Percentiles rank a stretch among this genome's conserved stretches.
Conservation (phyloP, 768 basidiomycete species). For the Asterophora lycoperdoides region DNA sequence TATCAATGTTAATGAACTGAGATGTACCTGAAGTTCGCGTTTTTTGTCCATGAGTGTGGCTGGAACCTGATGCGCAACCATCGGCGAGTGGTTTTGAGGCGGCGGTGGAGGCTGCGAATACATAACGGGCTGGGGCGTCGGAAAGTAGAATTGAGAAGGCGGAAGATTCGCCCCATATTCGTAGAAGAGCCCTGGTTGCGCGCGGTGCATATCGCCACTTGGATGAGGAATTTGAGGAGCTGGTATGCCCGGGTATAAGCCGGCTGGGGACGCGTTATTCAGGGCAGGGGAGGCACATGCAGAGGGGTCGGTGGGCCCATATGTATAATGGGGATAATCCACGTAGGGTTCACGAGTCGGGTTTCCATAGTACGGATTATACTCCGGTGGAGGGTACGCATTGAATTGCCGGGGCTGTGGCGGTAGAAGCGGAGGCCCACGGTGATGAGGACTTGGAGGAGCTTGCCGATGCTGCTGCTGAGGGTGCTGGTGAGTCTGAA, state of each 20-base stretch:
- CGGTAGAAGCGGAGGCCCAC: slow-evolving; percentile 33
- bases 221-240: slow-evolving; percentile 13
- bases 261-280: slow-evolving; percentile 39
- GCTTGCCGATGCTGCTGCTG: slow-evolving; percentile 19
- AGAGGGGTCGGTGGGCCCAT: slow-evolving; percentile 45
- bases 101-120: slow-evolving; percentile 44
- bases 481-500: slow-evolving; percentile 19
- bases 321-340: slow-evolving; percentile 53
- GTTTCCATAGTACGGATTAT: slow-evolving; percentile 55
- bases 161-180: slow-evolving; percentile 51
- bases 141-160: slow-evolving; percentile 59
- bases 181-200: slow-evolving; percentile 54
- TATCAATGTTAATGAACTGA: slow-evolving; percentile 6
- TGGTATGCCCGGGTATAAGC: slow-evolving; percentile 39
- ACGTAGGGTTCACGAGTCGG: slow-evolving; percentile 46
- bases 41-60: slow-evolving; percentile 50
- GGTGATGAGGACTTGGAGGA: slow-evolving; percentile 31
- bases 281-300: slow-evolving; percentile 47
- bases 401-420: slow-evolving; percentile 46
- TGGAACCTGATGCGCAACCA: slow-evolving; percentile 48
- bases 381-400: slow-evolving; percentile 52
- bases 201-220: slow-evolving; percentile 39
- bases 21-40: slow-evolving; percentile 48
- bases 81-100: slow-evolving; percentile 38
- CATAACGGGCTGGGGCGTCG: slow-evolving; percentile 52